A percentile compares a stretch with the other conserved stretches of the same genome.
These are phyloP conservation scores for Teratosphaeria zuluensis DNA, from an alignment of 2,329 filamentous ascomycete species.

Conservation along the genomic window DNA sequence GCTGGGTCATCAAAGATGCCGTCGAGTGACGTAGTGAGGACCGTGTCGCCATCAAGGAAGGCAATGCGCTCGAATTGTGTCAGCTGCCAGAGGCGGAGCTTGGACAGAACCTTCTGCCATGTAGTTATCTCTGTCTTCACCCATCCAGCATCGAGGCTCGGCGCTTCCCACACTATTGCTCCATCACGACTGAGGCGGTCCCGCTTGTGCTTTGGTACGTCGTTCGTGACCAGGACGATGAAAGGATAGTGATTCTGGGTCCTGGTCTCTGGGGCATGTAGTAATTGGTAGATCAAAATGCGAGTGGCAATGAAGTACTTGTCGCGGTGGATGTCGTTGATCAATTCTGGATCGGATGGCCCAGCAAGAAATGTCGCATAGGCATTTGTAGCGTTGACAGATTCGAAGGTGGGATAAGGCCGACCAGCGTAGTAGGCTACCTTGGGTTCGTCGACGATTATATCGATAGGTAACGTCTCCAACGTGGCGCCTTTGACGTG, in stretches of 20 bases:
- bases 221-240: conserved; percentile 21
- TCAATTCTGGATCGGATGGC: conserved; percentile 1
- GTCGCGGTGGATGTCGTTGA: conserved; percentile 13
- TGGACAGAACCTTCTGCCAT: conserved; percentile 30
- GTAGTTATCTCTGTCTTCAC: conserved; percentile 5
- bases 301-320: conserved; percentile 23
- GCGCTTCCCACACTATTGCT: conserved; percentile 15
- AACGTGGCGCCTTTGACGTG: conserved; percentile 1
- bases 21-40: conserved; percentile 22
- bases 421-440: not conserved
- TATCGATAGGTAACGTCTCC: not conserved
- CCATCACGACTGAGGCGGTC: conserved; percentile 20
- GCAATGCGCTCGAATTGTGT: conserved; percentile 28
- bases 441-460: not conserved
- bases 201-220: conserved; percentile 17
- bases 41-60: conserved; percentile 28
- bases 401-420: not conserved
- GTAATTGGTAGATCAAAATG: conserved; percentile 22
- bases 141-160: conserved; percentile 8
- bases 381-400: conserved; percentile 12
- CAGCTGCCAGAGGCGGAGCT: conserved; percentile 31
- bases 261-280: conserved; percentile 22
- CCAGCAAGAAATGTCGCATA: conserved; percentile 22
- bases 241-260: conserved; percentile 17
- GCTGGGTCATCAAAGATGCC: conserved; percentile 26